Evolutionary conservation across 257 asterid genomes (phyloP).

Genomic region (Scutellaria galericulata): DNA sequence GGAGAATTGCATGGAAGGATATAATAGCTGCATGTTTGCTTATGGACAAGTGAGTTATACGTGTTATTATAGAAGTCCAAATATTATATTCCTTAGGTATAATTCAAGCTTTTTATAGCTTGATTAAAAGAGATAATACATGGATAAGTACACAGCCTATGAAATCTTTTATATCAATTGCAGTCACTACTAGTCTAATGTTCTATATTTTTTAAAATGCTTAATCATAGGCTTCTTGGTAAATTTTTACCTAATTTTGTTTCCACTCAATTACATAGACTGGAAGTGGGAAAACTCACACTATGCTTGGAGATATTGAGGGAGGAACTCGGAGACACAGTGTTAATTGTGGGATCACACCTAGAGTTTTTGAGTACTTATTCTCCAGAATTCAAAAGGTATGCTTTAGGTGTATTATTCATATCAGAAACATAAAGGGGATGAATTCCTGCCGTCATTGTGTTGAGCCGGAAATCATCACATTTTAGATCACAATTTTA

Average conservation of each 20-base stretch:
- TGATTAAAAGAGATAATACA: background rate
- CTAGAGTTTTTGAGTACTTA: conserved; percentile 90
- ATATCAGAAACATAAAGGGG: background rate
- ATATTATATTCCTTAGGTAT: background rate
- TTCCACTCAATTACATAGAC: conserved; percentile 53
- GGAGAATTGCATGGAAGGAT: conserved; percentile 95
- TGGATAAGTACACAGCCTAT: conserved; percentile 7
- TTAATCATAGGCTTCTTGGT: background rate
- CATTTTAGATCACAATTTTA: background rate
- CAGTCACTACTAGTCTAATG: conserved; percentile 13
- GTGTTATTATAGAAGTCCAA: background rate
- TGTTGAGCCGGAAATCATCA: background rate
- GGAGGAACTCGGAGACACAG: conserved; percentile 94
- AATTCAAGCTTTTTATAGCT: background rate
- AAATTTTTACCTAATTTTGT: conserved; percentile 10
- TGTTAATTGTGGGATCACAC: conserved; percentile 95
- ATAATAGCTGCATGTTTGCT: conserved; percentile 99
- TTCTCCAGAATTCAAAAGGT: conserved; percentile 98
- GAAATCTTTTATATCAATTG: background rate
- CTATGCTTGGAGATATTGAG: conserved; percentile 99
- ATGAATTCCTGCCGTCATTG: background rate
- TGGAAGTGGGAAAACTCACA: conserved; percentile 98
- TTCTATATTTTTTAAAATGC: conserved; percentile 4
- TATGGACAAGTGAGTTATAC: conserved; percentile 85
- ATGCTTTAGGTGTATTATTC: conserved; percentile 21